phyloP scores from a whole-genome alignment of 139 green algal species.

The Chlorella sp. region DNA sequence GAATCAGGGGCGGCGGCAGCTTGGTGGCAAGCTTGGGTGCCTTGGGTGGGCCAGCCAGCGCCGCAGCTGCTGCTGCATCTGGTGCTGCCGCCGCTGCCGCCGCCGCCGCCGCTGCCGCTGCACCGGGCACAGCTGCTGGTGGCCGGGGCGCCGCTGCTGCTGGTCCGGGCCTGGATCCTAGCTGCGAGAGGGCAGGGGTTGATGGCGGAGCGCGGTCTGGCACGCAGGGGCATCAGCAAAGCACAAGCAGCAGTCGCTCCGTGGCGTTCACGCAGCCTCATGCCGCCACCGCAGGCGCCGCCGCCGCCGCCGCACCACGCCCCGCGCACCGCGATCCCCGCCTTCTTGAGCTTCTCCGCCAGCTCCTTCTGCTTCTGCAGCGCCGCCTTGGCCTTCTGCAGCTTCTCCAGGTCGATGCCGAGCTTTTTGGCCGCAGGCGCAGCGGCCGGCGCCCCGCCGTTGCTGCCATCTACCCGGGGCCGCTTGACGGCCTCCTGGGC shows the following conservation, averaged over 20 bases:
- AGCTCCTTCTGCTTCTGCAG: slow-evolving; percentile 49
- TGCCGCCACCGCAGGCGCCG: neutral
- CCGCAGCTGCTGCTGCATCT: neutral
- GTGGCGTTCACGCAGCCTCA: neutral
- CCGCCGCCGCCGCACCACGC: neutral
- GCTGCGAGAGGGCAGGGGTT: neutral
- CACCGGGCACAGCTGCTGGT: neutral
- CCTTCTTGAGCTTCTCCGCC: slow-evolving; percentile 43
- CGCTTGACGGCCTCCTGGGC: slow-evolving; percentile 10
- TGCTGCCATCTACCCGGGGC: neutral
- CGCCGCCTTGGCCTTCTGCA: slow-evolving; percentile 48
- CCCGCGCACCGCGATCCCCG: slow-evolving; percentile 8
- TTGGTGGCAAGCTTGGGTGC: slow-evolving; percentile 1
- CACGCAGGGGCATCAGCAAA: neutral
- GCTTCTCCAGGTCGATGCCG: slow-evolving; percentile 23
- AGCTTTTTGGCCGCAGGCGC: slow-evolving; percentile 16
- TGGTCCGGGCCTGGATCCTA: neutral
- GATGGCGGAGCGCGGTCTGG: neutral
- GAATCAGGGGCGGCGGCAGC: slow-evolving; percentile 45
- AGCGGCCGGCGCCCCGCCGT: neutral
- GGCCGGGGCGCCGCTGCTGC: neutral
- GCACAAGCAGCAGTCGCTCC: neutral
- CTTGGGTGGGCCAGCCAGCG: neutral
- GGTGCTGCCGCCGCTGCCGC: neutral
- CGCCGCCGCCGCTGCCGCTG: neutral